phyloP scores from a whole-genome alignment of 1,284 basidiomycete species.

The Ganoderma meredithae region DNA sequence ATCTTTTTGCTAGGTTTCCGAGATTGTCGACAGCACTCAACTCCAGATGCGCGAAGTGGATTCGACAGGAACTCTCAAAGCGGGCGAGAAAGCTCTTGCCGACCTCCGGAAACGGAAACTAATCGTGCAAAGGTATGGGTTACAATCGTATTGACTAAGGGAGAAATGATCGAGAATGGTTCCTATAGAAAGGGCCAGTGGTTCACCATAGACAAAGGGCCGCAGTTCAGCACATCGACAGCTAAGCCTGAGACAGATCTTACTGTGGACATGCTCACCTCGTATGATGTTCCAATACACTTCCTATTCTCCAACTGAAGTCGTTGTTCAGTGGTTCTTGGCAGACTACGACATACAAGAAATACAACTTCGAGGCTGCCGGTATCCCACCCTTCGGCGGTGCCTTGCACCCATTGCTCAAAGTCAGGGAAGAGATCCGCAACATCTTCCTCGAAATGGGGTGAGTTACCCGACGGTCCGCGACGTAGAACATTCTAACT shows the following conservation, averaged over 20 bases:
- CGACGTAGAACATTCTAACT: conserved; percentile 5
- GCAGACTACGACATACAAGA: conserved; percentile 94
- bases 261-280: conserved; percentile 93
- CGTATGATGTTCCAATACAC: conserved; percentile 53
- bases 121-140: conserved; percentile 66
- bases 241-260: conserved; percentile 98
- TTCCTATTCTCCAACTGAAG: not conserved
- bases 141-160: conserved; percentile 43
- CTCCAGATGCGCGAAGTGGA: conserved; percentile 81
- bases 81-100: conserved; percentile 82
- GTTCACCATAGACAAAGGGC: conserved; percentile 90
- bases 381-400: conserved; percentile 90
- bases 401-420: conserved; percentile 94
- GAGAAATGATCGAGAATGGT: conserved; percentile 85
- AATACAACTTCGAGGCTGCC: conserved; percentile 99
- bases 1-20: conserved; percentile 52
- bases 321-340: conserved; percentile 75
- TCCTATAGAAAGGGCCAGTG: conserved; percentile 88
- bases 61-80: conserved; percentile 71
- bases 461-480: conserved; percentile 51
- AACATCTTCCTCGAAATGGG: conserved; percentile 99
- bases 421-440: conserved; percentile 97
- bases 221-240: conserved; percentile 91
- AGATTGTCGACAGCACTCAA: conserved; percentile 78
- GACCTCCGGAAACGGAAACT: conserved; percentile 96